A percentile compares a stretch with the other conserved stretches of the same genome.
phyloP scores from a whole-genome alignment of 345 rosid genomes.

The Clarkia xantiana region DNA sequence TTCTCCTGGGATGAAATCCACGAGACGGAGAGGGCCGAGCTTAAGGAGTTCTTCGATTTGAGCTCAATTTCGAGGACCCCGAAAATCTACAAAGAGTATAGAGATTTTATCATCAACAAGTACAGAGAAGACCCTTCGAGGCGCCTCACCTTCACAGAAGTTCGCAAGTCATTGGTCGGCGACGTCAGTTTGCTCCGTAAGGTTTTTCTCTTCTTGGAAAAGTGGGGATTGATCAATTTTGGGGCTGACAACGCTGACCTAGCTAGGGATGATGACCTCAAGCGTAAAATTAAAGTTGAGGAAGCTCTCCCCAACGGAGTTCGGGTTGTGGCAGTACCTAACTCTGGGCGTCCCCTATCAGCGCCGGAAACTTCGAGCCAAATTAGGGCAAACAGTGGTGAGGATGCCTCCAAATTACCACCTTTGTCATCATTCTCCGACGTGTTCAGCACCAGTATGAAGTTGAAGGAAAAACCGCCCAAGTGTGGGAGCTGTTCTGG shows the following conservation, averaged over 20 bases:
- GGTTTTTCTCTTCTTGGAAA: constrained; percentile 55
- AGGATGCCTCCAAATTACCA: constrained; percentile 9
- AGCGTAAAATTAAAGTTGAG: constrained; percentile 31
- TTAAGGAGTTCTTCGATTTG: constrained; percentile 71
- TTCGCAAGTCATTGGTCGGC: constrained; percentile 66
- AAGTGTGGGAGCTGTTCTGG: constrained; percentile 42
- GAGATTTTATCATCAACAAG: constrained; percentile 86
- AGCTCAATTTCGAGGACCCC: constrained; percentile 82
- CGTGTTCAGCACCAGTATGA: constrained; percentile 38
- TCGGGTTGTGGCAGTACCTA: constrained; percentile 60
- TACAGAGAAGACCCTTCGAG: constrained; percentile 64
- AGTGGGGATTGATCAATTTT: constrained; percentile 75
- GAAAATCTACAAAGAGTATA: constrained; percentile 77
- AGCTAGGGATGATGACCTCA: constrained; percentile 15
- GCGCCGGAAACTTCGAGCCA: constrained; percentile 17
- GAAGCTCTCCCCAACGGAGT: constrained; percentile 60
- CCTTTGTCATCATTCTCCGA: constrained; percentile 64
- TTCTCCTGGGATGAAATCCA: constrained; percentile 88
- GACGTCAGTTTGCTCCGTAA: constrained; percentile 69
- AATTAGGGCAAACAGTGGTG: background rate
- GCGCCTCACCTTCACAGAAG: constrained; percentile 61
- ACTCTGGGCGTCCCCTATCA: constrained; percentile 44
- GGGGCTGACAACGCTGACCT: constrained; percentile 9
- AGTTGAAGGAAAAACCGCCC: constrained; percentile 12
- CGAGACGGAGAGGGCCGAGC: constrained; percentile 58